A percentile compares a stretch with the other conserved stretches of the same genome.
These are phyloP conservation scores for Xylaria grammica DNA, from an alignment of 495 filamentous ascomycete species.

Conservation along the genomic window DNA sequence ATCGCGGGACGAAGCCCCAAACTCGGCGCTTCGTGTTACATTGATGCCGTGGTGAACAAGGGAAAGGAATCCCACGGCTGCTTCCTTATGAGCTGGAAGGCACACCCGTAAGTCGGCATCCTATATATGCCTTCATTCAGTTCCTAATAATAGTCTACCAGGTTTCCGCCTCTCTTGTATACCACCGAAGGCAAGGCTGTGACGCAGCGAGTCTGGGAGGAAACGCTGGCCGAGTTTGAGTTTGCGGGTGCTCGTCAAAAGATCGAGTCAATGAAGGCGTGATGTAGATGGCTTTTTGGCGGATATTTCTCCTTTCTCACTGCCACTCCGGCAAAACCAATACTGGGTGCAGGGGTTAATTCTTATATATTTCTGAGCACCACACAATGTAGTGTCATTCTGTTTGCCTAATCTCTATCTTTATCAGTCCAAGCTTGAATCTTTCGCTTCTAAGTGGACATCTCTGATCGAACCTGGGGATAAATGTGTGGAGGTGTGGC, in stretches of 20 bases:
- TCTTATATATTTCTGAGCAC: too few species aligned
- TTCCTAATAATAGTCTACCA: not conserved
- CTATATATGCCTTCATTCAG: too few species aligned
- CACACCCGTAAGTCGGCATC: slow-evolving; percentile 42
- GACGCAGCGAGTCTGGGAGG: slow-evolving; percentile 43
- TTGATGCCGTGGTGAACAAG: slow-evolving; percentile 45
- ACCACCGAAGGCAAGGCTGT: slow-evolving; percentile 40
- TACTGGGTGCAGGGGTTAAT: too few species aligned
- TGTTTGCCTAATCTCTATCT: too few species aligned
- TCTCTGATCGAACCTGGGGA: too few species aligned
- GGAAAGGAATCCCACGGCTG: slow-evolving; percentile 50
- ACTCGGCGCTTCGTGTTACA: slow-evolving; percentile 41
- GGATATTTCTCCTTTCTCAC: too few species aligned
- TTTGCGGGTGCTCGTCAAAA: slow-evolving; percentile 42
- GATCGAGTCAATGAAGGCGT: slow-evolving; percentile 32
- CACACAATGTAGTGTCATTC: too few species aligned
- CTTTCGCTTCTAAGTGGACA: too few species aligned
- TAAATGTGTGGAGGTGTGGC: too few species aligned
- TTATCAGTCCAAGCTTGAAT: too few species aligned
- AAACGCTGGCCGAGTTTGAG: slow-evolving; percentile 47
- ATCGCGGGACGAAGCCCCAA: slow-evolving; percentile 34
- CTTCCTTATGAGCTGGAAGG: slow-evolving; percentile 46
- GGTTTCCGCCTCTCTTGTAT: slow-evolving; percentile 37
- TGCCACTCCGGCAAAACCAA: too few species aligned
- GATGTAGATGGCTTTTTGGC: too few species aligned